phyloP scores from a whole-genome alignment of 805 yeast species.

The Ogataea parapolymorpha region DNA sequence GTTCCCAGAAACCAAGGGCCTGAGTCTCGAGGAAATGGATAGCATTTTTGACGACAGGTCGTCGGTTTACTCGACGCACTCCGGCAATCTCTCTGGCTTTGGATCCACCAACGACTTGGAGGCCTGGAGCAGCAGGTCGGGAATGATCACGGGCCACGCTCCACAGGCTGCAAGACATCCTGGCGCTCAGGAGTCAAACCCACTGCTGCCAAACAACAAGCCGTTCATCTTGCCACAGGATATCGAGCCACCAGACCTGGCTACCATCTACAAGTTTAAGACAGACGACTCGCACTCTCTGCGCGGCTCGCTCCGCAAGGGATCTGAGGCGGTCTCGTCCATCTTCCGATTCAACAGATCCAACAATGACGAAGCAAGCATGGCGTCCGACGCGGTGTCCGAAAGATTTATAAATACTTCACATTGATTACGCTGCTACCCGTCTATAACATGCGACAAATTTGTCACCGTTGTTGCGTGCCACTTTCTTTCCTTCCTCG shows the following conservation, averaged over 20 bases:
- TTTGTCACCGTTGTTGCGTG: constrained; percentile 83
- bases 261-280: constrained; percentile 34
- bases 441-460: constrained; percentile 85
- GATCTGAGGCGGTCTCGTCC: constrained; percentile 40
- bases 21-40: constrained; percentile 88
- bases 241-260: constrained; percentile 37
- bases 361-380: constrained; percentile 17
- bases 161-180: constrained; percentile 29
- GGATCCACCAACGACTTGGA: constrained; percentile 21
- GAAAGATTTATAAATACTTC: constrained; percentile 24
- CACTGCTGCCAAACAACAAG: constrained; percentile 13
- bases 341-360: constrained; percentile 27
- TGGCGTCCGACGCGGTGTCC: constrained; percentile 28
- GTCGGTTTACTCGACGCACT: constrained; percentile 23
- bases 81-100: constrained; percentile 13
- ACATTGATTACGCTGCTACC: constrained; percentile 52
- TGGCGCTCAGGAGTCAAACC: constrained; percentile 11
- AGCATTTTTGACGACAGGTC: constrained; percentile 72
- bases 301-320: constrained; percentile 39
- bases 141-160: constrained; percentile 8
- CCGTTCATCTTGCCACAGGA: constrained; percentile 29
- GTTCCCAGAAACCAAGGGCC: constrained; percentile 90
- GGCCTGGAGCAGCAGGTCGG: constrained; percentile 16
- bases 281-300: constrained; percentile 34
- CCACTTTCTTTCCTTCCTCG: constrained; percentile 97